Evolutionary conservation across 768 basidiomycete genomes (phyloP), one percentile per base, ranked within the genome.

Genomic region (Collybia sordida): DNA sequence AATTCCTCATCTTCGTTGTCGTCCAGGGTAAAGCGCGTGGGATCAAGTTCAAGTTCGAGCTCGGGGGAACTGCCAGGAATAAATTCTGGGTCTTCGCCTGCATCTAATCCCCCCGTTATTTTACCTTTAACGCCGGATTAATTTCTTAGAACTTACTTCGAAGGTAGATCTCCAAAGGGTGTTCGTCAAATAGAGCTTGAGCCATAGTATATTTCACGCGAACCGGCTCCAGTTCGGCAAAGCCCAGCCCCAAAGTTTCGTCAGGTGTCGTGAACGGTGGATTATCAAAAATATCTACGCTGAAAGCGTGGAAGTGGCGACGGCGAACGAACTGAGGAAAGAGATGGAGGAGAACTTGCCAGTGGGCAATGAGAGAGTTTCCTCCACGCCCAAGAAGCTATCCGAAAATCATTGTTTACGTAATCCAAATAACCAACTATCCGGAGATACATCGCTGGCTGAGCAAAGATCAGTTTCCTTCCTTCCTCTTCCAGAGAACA

Each of bases 141-240:
- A 12, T 7, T 39, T 14, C 8, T n/a, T 17, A 41, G 45, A 17
- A 65, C 73, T 43, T 36, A 86, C 88, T 81, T 76, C 79, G 72
- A 47, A 90, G 71, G 66, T 90, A 90, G 57, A 82, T 77, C 59
- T 85, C 81, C 37, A 90, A 75, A 37, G 88, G 88, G 58, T 89
- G 86, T 53, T 88, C 82, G 56, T 88, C 83, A 67, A 88, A 88
- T 53, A 89, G 64, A 50, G 88, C 76, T 73, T 90, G 85, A 28
- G 88, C 88, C 88, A 90, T 90, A 28, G 42, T 34, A 41, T 38
- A 42, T 23, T 46, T 44, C 44, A 24, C 24, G 25, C 19, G 24
- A 39, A 15, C 18, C 15, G 11, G 35, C 34, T 37, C 44, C 34
- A 19, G 35, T 31, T 41, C 39, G 21, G 47, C 12, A 36, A 7